Conservation (phyloP, 306 rosid genomes). For the Cucurbita ficifolia region DNA sequence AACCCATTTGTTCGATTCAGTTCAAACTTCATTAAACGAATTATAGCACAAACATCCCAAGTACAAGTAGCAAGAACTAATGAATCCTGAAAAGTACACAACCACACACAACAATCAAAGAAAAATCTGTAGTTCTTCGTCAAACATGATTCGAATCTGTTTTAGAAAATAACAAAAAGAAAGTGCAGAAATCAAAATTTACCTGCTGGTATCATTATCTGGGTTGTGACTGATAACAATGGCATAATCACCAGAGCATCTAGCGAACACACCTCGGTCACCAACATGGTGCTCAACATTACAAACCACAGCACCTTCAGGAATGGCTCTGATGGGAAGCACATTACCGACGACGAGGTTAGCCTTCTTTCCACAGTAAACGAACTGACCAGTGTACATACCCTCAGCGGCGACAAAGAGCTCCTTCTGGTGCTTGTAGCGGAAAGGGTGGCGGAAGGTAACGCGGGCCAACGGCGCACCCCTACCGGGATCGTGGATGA, state of each 20-base stretch:
- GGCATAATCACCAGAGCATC: constrained; percentile 15
- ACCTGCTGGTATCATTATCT: constrained; percentile 13
- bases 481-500: constrained; percentile 12
- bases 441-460: constrained; percentile 11
- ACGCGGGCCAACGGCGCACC: constrained; percentile 10
- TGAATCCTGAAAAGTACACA: neutral
- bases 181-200: neutral
- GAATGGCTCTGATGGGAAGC: constrained; percentile 6
- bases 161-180: neutral
- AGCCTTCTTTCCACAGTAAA: constrained; percentile 15
- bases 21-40: neutral
- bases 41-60: neutral
- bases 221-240: constrained; percentile 14
- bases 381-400: constrained; percentile 11
- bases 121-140: neutral
- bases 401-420: constrained; percentile 13
- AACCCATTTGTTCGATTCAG: neutral
- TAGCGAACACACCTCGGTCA: constrained; percentile 11
- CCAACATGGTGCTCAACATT: constrained; percentile 15
- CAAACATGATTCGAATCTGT: neutral
- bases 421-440: constrained; percentile 15
- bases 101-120: neutral
- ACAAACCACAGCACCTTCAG: constrained; percentile 15
- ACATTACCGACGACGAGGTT: constrained; percentile 13
- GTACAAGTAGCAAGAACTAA: neutral